These are phyloP conservation scores for Strobilomyces dryophilus DNA, from an alignment of 768 basidiomycete genomes.

Conservation along the genomic window DNA sequence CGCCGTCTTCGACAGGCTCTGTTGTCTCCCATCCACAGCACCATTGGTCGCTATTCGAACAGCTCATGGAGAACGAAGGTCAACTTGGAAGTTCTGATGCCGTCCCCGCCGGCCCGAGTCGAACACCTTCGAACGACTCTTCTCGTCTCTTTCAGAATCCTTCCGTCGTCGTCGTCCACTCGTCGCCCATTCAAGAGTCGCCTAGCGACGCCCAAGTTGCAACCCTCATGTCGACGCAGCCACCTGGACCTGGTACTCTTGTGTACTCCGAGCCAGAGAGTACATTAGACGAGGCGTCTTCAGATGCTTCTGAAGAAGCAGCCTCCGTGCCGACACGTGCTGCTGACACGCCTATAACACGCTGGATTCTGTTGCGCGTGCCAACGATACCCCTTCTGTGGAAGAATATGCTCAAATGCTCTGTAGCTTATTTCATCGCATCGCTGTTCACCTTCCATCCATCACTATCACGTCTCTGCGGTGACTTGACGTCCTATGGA, in stretches of 20 bases:
- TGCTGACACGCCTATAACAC: not conserved
- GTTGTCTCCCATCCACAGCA: slow-evolving; percentile 23
- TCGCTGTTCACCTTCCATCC: slow-evolving; percentile 92
- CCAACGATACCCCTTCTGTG: slow-evolving; percentile 48
- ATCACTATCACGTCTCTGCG: slow-evolving; percentile 62
- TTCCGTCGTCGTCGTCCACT: not conserved
- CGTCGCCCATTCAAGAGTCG: slow-evolving; percentile 1
- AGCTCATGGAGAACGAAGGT: slow-evolving; percentile 67
- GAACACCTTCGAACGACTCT: not conserved
- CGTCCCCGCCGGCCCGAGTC: slow-evolving; percentile 3
- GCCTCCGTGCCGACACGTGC: slow-evolving; percentile 4
- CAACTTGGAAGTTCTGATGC: slow-evolving; percentile 26
- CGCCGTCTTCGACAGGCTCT: slow-evolving; percentile 4
- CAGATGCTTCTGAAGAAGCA: slow-evolving; percentile 13
- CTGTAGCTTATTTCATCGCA: slow-evolving; percentile 83
- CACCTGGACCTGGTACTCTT: not conserved
- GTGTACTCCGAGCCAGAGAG: not conserved
- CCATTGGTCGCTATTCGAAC: slow-evolving; percentile 65
- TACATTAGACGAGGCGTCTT: slow-evolving; percentile 9
- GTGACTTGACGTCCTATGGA: slow-evolving; percentile 52
- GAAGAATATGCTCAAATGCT: slow-evolving; percentile 85
- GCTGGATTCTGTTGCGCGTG: slow-evolving; percentile 16
- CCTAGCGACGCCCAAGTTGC: not conserved
- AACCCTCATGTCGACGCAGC: not conserved
- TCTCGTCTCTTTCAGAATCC: not conserved